A percentile compares a stretch with the other conserved stretches of the same genome.
Evolutionary conservation across 495 filamentous ascomycete genomes (phyloP).

Genomic region (Pyrenula aspistea): DNA sequence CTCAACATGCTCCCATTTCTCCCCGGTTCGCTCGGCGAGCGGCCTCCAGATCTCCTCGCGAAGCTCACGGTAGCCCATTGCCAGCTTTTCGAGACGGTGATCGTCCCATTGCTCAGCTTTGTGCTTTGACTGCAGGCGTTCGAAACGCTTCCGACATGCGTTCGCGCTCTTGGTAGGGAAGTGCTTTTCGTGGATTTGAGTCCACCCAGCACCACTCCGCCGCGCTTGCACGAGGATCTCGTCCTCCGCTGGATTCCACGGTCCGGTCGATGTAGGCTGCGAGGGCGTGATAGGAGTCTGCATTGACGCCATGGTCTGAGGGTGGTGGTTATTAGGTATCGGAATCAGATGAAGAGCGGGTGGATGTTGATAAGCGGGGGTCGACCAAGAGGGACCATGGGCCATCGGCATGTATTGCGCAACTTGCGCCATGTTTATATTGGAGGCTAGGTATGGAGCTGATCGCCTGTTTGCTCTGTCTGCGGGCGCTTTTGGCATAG

Average conservation of each 20-base stretch:
- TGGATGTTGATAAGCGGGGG: not conserved
- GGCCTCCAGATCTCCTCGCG: constrained; percentile 62
- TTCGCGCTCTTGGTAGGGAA: constrained; percentile 67
- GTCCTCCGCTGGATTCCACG: constrained; percentile 56
- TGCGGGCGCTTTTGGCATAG: not conserved
- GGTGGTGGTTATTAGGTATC: not conserved
- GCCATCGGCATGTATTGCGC: not conserved
- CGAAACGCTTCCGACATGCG: constrained; percentile 68
- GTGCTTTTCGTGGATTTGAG: constrained; percentile 51
- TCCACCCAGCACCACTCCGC: constrained; percentile 57
- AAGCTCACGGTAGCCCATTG: constrained; percentile 54
- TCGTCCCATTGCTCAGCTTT: constrained; percentile 54
- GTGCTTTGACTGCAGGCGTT: constrained; percentile 57
- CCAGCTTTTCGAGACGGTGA: constrained; percentile 49
- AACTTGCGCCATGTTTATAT: not conserved
- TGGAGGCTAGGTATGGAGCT: not conserved
- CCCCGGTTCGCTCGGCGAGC: constrained; percentile 46
- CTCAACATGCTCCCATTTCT: constrained; percentile 62
- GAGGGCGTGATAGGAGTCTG: not conserved
- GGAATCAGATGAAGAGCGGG: not conserved
- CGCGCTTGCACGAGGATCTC: constrained; percentile 47
- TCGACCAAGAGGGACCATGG: not conserved
- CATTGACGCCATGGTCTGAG: not conserved
- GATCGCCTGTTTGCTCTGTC: not conserved
- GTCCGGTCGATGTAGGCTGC: constrained; percentile 4